A percentile compares a stretch with the other conserved stretches of the same genome.
Conservation (phyloP, 176 grass and related monocot genomes). For the Oropetium thomaeum region DNA sequence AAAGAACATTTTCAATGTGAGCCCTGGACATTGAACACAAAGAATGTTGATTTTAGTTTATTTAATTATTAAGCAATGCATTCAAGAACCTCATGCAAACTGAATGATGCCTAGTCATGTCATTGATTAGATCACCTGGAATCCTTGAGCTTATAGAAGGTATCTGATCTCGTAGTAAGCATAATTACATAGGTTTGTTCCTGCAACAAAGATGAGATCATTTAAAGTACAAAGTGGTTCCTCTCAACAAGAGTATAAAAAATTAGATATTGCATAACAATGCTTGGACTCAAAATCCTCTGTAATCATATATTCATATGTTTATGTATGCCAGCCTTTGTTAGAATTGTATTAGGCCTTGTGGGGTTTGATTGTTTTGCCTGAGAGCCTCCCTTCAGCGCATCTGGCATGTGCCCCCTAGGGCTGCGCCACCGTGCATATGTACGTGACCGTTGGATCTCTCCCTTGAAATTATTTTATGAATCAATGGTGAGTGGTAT, state of each 20-base stretch:
- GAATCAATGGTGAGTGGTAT: too few relatives aligned
- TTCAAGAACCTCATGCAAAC: conserved; percentile 3
- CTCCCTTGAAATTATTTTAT: too few relatives aligned
- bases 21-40: conserved; percentile 46
- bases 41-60: conserved; percentile 26
- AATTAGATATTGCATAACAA: not conserved
- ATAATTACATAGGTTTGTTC: conserved; percentile 73
- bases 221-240: conserved; percentile 9
- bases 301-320: not conserved
- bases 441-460: too few relatives aligned
- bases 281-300: conserved; percentile 10
- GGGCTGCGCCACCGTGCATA: too few relatives aligned
- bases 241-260: not conserved
- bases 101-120: conserved; percentile 12
- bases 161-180: conserved; percentile 78
- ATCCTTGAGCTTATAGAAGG: conserved; percentile 96
- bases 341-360: too few relatives aligned
- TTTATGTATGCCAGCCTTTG: too few relatives aligned
- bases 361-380: too few relatives aligned
- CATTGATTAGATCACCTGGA: conserved; percentile 61
- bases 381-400: too few relatives aligned
- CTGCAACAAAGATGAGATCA: conserved; percentile 50
- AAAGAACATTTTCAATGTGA: conserved; percentile 73
- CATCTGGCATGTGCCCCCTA: too few relatives aligned
- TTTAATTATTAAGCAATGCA: not conserved